Evolutionary conservation across 768 basidiomycete genomes (phyloP), one percentile per base, ranked within the genome.

Genomic region (Lanmaoa pseudosensibilis): DNA sequence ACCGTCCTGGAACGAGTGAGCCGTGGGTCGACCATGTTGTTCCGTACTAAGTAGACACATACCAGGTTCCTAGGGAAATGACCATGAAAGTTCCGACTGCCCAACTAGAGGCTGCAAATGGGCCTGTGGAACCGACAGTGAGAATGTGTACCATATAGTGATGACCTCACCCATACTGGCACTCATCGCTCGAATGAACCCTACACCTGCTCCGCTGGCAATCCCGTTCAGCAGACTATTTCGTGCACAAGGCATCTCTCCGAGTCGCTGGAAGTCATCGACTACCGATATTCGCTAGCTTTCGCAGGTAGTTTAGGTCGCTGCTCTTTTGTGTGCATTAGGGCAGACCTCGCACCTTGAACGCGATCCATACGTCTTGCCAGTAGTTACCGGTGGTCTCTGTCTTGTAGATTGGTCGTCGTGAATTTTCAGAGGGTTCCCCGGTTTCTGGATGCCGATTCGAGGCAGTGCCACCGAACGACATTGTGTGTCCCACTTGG

Each of bases 191-290:
- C 90, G 81, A 52, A 92, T 82, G 52, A 88, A 75, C 19, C 91
- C 92, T 52, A 93, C 81, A 2, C 89, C 91, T 1, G 78, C 79
- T 15, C 91, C 91, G 55, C 87, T 84, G n/a, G 84, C 87, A 62
- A 93, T 92, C 15, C 91, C 91, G 50, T 80, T 82, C 60, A 93
- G 73, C 37, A 93, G 73, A 66, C 87, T 87, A 57, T 82, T 87
- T 37, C 92, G 79, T 46, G 86, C 88, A 65, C 91, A 93, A 3
- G 90, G 91, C 12, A 91, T 78, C 62, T 90, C 83, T 49, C 79
- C 78, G 47, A 92, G 78, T 66, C 83, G 79, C 58, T 77, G 75
- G 18, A 85, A 74, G 69, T 88, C 88, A 60, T 82, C 77, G 54
- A 62, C 63, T 16, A 77, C 50, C 23, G 77, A 78, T 63, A 82